Evolutionary conservation across 192 early-diverging fungal genomes (phyloP).

Genomic region (Coemansia sp.): DNA sequence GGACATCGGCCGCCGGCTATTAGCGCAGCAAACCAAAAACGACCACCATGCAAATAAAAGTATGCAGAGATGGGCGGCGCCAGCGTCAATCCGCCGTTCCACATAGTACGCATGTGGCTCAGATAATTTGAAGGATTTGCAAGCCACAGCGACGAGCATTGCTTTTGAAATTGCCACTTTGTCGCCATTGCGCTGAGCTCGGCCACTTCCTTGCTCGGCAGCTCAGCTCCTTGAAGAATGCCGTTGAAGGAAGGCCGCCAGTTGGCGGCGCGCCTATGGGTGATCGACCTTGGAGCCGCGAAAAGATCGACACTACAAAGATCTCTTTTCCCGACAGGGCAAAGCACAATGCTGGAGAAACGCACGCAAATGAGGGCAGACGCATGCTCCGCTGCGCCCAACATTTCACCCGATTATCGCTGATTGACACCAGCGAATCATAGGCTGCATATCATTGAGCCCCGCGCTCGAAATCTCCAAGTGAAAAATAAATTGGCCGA

Average conservation of each 20-base stretch:
- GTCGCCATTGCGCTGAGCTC: no score
- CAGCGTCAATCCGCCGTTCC: neutral
- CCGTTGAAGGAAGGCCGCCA: no score
- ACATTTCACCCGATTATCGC: constrained; percentile 3
- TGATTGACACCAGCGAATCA: constrained; percentile 1
- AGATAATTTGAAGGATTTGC: neutral
- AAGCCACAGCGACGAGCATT: neutral
- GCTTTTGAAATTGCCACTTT: neutral
- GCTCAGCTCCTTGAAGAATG: no score
- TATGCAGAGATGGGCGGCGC: neutral
- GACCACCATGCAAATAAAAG: neutral
- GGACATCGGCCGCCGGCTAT: neutral
- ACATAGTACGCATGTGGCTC: neutral
- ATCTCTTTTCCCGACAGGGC: no score
- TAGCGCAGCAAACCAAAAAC: neutral
- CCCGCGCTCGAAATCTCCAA: neutral
- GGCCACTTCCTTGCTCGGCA: no score
- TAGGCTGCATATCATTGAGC: neutral
- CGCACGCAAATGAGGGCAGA: constrained; percentile 1
- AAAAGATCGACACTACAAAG: neutral
- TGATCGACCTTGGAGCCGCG: neutral
- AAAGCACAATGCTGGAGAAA: neutral
- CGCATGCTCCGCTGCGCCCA: neutral
- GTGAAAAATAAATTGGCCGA: neutral
- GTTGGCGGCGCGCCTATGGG: neutral